Conservation (phyloP, 2,329 filamentous ascomycete genomes). For the Stagonosporopsis cucurbitacearum region DNA sequence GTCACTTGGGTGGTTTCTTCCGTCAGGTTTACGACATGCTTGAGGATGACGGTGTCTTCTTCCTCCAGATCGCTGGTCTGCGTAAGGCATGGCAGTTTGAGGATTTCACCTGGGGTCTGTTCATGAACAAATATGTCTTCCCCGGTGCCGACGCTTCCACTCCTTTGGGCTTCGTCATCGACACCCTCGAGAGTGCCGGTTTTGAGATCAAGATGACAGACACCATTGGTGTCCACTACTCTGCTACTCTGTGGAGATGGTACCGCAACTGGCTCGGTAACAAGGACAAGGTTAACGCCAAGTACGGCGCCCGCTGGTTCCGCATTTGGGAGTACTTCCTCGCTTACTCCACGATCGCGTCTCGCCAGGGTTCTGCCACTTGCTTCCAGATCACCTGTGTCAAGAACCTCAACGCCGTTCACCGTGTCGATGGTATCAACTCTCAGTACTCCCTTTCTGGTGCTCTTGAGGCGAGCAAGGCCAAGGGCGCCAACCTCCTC, state of each 20-base stretch:
- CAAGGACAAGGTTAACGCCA: slow-evolving; percentile 87
- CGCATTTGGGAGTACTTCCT: slow-evolving; percentile 95
- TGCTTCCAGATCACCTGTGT: slow-evolving; percentile 87
- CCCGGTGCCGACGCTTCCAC: slow-evolving; percentile 95
- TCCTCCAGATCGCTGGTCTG: slow-evolving; percentile 92
- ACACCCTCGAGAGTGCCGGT: slow-evolving; percentile 82
- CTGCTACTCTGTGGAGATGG: slow-evolving; percentile 95
- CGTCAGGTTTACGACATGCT: slow-evolving; percentile 93
- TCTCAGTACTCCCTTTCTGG: slow-evolving; percentile 73
- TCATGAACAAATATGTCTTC: slow-evolving; percentile 99
- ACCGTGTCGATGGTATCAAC: slow-evolving; percentile 76
- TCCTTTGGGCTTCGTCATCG: slow-evolving; percentile 85
- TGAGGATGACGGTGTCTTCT: slow-evolving; percentile 94
- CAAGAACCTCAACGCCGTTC: slow-evolving; percentile 89
- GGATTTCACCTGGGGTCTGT: slow-evolving; percentile 96
- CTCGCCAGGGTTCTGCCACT: slow-evolving; percentile 81
- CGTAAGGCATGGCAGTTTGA: slow-evolving; percentile 97
- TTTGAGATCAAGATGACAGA: slow-evolving; percentile 93
- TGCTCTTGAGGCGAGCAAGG: slow-evolving; percentile 63
- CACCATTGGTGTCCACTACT: slow-evolving; percentile 96
- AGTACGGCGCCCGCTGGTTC: slow-evolving; percentile 96
- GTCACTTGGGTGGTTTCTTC: slow-evolving; percentile 81
- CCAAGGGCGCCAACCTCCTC: slow-evolving; percentile 30
- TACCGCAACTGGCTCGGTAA: slow-evolving; percentile 99
- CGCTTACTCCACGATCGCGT: slow-evolving; percentile 81